phyloP scores from a whole-genome alignment of 108 stramenopile species.

The Conticribra guillardii region DNA sequence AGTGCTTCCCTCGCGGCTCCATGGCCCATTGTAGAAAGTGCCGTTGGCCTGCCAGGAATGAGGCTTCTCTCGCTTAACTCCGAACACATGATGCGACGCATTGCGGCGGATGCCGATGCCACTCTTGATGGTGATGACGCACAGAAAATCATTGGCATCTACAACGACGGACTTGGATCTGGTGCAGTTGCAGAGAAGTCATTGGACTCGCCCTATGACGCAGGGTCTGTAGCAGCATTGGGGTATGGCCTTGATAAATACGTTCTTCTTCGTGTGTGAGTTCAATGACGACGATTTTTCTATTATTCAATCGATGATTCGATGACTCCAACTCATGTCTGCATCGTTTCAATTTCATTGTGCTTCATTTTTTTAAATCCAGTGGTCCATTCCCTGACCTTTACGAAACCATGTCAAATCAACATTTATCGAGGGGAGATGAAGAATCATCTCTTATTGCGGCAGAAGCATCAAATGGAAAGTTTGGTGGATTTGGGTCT shows the following conservation, averaged over 20 bases:
- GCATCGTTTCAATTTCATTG: too few relatives aligned
- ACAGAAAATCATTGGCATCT: constrained; percentile 52
- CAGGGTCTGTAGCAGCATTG: constrained; percentile 67
- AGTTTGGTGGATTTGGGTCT: constrained; percentile 77
- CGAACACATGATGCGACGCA: constrained; percentile 83
- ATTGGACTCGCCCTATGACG: constrained; percentile 64
- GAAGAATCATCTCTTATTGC: constrained; percentile 77
- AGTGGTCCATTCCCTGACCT: constrained; percentile 86
- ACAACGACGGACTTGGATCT: constrained; percentile 68
- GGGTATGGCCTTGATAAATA: constrained; percentile 88
- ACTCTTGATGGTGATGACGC: constrained; percentile 34
- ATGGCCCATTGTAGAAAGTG: constrained; percentile 83
- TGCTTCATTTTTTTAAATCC: too few relatives aligned
- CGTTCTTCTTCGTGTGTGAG: constrained; percentile 69
- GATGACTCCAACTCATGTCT: too few relatives aligned
- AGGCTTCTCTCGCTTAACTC: constrained; percentile 69
- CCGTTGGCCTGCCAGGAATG: constrained; percentile 65
- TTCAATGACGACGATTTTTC: too few relatives aligned
- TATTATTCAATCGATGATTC: too few relatives aligned
- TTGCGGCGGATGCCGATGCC: constrained; percentile 75
- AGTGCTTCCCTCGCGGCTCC: constrained; percentile 56
- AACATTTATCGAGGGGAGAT: constrained; percentile 61
- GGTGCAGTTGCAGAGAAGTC: constrained; percentile 48
- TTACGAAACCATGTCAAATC: constrained; percentile 68
- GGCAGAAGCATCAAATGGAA: constrained; percentile 79